These are phyloP conservation scores for Tephrocybe sp. DNA, from an alignment of 768 basidiomycete species.

Conservation along the genomic window DNA sequence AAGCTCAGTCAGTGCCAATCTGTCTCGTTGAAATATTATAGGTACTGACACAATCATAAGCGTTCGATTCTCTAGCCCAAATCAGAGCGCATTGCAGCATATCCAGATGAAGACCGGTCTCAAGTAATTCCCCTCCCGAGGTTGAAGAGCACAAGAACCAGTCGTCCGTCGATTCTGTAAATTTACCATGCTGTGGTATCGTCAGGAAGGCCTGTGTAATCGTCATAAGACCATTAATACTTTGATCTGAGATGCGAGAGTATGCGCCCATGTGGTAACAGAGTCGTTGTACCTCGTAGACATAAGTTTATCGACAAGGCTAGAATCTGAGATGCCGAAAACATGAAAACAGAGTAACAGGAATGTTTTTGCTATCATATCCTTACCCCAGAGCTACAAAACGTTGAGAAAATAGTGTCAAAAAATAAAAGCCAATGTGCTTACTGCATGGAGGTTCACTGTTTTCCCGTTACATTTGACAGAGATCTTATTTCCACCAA, in stretches of 20 bases:
- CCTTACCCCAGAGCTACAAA: slow-evolving; percentile 35
- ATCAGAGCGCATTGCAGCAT: slow-evolving; percentile 44
- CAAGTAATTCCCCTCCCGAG: slow-evolving; percentile 14
- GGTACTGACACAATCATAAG: slow-evolving; percentile 38
- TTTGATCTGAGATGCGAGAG: slow-evolving; percentile 38
- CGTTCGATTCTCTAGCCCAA: slow-evolving; percentile 45
- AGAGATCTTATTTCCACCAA: slow-evolving; percentile 44
- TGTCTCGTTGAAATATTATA: neutral
- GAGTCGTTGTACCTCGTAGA: slow-evolving; percentile 29
- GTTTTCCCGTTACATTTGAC: slow-evolving; percentile 34
- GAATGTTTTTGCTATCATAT: too few relatives aligned
- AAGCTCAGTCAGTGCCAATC: neutral
- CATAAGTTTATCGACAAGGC: slow-evolving; percentile 35
- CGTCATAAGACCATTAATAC: slow-evolving; percentile 12
- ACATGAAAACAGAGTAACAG: neutral
- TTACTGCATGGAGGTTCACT: slow-evolving; percentile 43
- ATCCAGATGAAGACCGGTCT: too few relatives aligned
- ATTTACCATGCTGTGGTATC: slow-evolving; percentile 27
- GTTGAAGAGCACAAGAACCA: slow-evolving; percentile 41
- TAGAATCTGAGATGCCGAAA: slow-evolving; percentile 28
- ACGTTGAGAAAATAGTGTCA: neutral
- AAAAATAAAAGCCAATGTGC: neutral
- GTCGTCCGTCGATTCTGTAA: slow-evolving; percentile 23
- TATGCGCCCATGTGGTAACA: slow-evolving; percentile 35
- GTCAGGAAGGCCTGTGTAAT: neutral